phyloP scores from a whole-genome alignment of 2,329 filamentous ascomycete genomes.

The Pyricularia sp. region DNA sequence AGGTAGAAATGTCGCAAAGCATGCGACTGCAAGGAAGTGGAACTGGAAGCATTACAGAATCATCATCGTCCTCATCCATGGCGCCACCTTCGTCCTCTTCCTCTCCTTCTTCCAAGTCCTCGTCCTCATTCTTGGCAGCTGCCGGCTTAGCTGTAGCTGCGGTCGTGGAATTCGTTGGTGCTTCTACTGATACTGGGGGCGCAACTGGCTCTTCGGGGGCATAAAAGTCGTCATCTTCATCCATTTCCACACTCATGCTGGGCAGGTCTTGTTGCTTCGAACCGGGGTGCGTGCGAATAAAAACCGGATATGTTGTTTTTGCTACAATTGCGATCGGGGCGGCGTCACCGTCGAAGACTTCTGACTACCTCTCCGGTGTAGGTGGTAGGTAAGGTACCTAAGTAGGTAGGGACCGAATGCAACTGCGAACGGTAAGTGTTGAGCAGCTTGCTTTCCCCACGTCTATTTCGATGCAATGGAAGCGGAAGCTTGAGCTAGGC shows the following conservation, averaged over 20 bases:
- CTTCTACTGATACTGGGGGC: slow-evolving; percentile 13
- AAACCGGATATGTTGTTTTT: background rate
- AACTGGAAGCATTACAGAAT: slow-evolving; percentile 26
- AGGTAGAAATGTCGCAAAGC: background rate
- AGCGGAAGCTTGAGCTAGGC: background rate
- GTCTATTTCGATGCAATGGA: background rate
- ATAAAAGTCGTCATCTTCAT: slow-evolving; percentile 57
- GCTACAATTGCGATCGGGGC: background rate
- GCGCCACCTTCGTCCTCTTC: slow-evolving; percentile 49
- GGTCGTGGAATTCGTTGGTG: slow-evolving; percentile 10
- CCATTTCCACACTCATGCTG: slow-evolving; percentile 38
- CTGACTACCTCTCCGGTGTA: too few relatives aligned
- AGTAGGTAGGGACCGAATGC: too few relatives aligned
- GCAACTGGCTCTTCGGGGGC: slow-evolving; percentile 40
- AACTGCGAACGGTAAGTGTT: background rate
- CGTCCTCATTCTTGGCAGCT: slow-evolving; percentile 23
- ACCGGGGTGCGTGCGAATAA: background rate
- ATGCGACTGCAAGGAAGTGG: background rate
- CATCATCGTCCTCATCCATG: slow-evolving; percentile 47
- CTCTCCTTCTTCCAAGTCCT: slow-evolving; percentile 50
- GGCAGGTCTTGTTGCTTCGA: background rate
- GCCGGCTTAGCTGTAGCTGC: slow-evolving; percentile 9
- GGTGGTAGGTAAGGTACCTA: too few relatives aligned
- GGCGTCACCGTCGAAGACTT: background rate
- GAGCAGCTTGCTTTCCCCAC: background rate